Conservation (phyloP, 352 stramenopile genomes). For the Aphanomyces cochlioides region DNA sequence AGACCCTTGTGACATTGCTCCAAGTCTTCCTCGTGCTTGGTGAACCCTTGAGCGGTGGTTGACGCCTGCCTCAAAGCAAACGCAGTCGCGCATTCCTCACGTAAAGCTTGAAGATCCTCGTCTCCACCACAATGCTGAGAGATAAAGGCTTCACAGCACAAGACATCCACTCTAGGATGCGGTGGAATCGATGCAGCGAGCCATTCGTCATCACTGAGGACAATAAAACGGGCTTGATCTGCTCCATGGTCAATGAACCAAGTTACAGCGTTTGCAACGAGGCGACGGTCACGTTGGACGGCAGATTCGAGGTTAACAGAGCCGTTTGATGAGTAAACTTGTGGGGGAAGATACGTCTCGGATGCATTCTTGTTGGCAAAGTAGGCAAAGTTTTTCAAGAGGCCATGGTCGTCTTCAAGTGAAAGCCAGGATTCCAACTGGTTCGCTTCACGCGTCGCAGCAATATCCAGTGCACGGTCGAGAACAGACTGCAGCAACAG, state of each 20-base stretch:
- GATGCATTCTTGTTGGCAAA: constrained; percentile 73
- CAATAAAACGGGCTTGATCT: constrained; percentile 46
- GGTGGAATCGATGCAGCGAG: constrained; percentile 42
- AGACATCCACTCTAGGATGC: constrained; percentile 42
- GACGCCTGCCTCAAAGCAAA: not conserved
- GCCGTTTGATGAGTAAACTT: constrained; percentile 7
- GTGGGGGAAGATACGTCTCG: constrained; percentile 45
- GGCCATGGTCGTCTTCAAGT: constrained; percentile 41
- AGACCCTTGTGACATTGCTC: constrained; percentile 43
- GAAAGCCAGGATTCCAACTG: constrained; percentile 64
- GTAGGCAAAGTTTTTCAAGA: constrained; percentile 42
- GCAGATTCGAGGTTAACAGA: constrained; percentile 41
- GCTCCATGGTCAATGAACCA: constrained; percentile 57
- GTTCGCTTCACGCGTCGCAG: constrained; percentile 56
- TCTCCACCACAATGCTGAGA: constrained; percentile 38
- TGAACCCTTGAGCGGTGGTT: not conserved
- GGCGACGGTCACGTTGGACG: constrained; percentile 40
- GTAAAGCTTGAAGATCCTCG: constrained; percentile 41
- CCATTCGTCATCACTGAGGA: constrained; percentile 50
- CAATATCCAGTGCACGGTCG: constrained; percentile 57
- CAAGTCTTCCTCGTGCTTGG: constrained; percentile 8
- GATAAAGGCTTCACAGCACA: constrained; percentile 60
- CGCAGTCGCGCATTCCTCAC: constrained; percentile 44
- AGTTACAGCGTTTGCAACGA: constrained; percentile 52
- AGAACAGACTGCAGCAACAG: constrained; percentile 73